Percentiles rank a stretch among this genome's conserved stretches.
Conservation (phyloP, 2,329 filamentous ascomycete species). For the Juglanconis sp. region DNA sequence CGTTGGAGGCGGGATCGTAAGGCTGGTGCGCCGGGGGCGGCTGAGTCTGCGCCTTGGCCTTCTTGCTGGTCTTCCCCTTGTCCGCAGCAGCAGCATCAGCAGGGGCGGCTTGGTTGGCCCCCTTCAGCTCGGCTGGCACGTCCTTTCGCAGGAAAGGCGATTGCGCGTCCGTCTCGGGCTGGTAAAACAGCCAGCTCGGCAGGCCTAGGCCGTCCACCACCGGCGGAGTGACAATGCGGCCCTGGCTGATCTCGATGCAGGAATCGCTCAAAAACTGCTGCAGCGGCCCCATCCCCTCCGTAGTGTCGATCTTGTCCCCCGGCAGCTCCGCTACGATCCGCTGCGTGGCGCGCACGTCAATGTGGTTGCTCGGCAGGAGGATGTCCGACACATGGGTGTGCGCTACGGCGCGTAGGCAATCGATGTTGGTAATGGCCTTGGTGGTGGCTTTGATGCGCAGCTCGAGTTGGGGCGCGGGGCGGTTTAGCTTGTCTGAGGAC, state of each 20-base stretch:
- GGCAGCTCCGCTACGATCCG: conserved; percentile 30
- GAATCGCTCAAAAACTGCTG: conserved; percentile 42
- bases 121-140: neutral
- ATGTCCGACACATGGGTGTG: conserved; percentile 39
- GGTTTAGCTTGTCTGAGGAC: neutral
- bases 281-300: conserved; percentile 31
- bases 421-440: conserved; percentile 28
- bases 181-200: conserved; percentile 21
- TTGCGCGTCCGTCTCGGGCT: neutral
- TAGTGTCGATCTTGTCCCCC: conserved; percentile 22
- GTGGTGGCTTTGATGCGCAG: conserved; percentile 30
- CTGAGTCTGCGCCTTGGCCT: neutral
- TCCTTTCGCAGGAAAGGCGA: neutral
- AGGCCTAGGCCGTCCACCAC: conserved; percentile 23
- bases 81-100: neutral
- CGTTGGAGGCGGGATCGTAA: conserved; percentile 2
- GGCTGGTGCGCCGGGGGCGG: neutral
- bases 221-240: conserved; percentile 48
- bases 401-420: conserved; percentile 36
- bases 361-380: conserved; percentile 41
- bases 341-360: conserved; percentile 49
- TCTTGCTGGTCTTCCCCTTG: neutral
- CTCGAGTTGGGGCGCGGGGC: conserved; percentile 32
- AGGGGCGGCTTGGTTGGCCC: neutral
- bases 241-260: conserved; percentile 43